Base-by-base conservation (phyloP, 139 green algal species). In the Monoraphidium neglectum region DNA sequence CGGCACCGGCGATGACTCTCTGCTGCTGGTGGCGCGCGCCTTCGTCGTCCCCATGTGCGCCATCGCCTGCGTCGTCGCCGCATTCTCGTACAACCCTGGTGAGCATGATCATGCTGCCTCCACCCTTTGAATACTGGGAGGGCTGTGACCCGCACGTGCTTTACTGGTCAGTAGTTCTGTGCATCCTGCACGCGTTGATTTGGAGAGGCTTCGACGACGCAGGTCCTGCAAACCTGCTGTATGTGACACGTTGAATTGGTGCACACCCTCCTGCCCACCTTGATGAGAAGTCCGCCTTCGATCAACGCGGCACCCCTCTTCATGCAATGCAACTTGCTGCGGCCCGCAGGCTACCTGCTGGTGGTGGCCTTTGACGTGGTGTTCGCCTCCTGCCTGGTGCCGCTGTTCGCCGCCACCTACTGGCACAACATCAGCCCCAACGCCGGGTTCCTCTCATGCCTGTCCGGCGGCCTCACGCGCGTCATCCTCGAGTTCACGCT, bases 341-440 rank as follows among this genome's bases (percentile, higher is more conserved):
- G n/a, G n/a, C n/a, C n/a, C n/a, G n/a, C n/a, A 49, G 78, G 75
- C 26, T 83, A 83, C 63, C 71, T 88, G 35, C 79, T 88, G 51
- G 72, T 88, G 30, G 76, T 88, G 26, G 73, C 79, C 2, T 88
- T 88, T 77, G 83, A 88, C 59, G 77, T 88, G 12, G 77, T 78
- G 26, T 43, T 84, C 2, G 83, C 83, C 10, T 67, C 70, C 5
- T 77, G 67, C 46, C 38, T 88, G 23, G 74, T 85, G 64, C 76
- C 83, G 23, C 79, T 88, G 16, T 54, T 88, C n/a, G 79, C 75
- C 0, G 79, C 79, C 5, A 53, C 86, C 13, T 83, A 86, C 71
- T 59, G 28, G 62, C 60, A 68, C 24, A 59, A 73, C 36, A 68
- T 70, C 24, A 78, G 70, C 16, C 79, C 83, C 70, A 86, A 83